phyloP scores from a whole-genome alignment of 345 rosid species.

The Adansonia digitata region DNA sequence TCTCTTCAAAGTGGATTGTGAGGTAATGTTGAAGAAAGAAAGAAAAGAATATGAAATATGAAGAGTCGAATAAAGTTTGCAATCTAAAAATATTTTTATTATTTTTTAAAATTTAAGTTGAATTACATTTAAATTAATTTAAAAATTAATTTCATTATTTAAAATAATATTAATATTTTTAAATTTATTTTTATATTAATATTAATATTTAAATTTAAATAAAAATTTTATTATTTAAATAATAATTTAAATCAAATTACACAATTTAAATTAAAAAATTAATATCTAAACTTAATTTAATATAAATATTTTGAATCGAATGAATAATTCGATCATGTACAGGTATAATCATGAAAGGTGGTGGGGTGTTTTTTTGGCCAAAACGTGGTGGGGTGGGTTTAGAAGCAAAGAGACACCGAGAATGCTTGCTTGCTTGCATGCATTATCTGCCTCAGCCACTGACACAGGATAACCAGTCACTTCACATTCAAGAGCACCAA shows the following conservation, averaged over 20 bases:
- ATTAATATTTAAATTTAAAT: too few species aligned
- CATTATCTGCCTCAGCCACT: background rate
- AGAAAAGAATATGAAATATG: background rate
- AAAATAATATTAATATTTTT: too few species aligned
- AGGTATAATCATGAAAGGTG: background rate
- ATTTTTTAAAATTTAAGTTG: background rate
- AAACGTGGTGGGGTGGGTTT: background rate
- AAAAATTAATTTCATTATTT: too few species aligned
- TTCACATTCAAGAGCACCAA: constrained; percentile 16
- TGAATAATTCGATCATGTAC: too few species aligned
- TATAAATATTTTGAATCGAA: too few species aligned
- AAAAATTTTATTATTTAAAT: too few species aligned
- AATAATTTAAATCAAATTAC: too few species aligned
- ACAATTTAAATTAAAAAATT: too few species aligned
- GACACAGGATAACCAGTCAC: constrained; percentile 9
- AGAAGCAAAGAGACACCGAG: background rate
- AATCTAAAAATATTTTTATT: background rate
- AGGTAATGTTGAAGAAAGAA: background rate
- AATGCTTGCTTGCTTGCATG: background rate
- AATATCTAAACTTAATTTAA: too few species aligned
- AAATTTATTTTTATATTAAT: too few species aligned
- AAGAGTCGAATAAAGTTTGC: background rate
- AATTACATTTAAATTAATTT: too few species aligned
- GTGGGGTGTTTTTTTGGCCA: too few species aligned
- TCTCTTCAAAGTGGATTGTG: constrained; percentile 10